Evolutionary conservation across 257 asterid species (phyloP), one percentile per base, ranked within the genome.

Genomic region (Dorcoceras hygrometricum): DNA sequence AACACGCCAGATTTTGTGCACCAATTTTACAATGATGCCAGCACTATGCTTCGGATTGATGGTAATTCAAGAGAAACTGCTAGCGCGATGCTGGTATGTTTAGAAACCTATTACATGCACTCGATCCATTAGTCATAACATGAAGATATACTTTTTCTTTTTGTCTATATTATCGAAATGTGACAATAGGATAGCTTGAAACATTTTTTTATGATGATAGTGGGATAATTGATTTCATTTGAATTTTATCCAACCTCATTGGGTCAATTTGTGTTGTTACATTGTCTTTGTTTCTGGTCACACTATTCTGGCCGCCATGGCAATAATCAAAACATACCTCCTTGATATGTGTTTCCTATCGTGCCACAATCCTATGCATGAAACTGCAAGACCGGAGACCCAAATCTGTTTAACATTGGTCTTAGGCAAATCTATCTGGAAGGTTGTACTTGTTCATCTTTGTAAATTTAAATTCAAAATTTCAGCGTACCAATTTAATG

Each of bases 11-110:
- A 88, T 55, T 86, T 75, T 77, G 93, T 80, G 56, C 84, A 88
- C 75, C 97, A 88, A 77, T 90, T 94, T 75, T 94, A 94, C 82
- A 84, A 88, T 48, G 96, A 90, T 58, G 82, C 88, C 61, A 90
- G 99, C 84, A 90, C 96, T 46, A 71, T 90, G 96, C 86, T 94
- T 76, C 94, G 98, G 59, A 84, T 87, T 65, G 96, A 94, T 83
- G 95, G 91, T 31, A 86, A 80, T 79, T 69, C 79, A 11, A 82
- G 89, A 71, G 96, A 90, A 63, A 68, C 95, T 29, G 99, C 99
- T 25, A 70, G 82, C 32, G 80, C 90, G 39, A 82, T 94, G 96
- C 91, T 85, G 95, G 99, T 94, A 90, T 19, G 34, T 26, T 59
- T 67, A 65, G 23, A 28, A 63, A 56, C 50, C 46, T 70, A 53